Evolutionary conservation across 108 stramenopile species (phyloP).

Genomic region (Fragilaria radians): DNA sequence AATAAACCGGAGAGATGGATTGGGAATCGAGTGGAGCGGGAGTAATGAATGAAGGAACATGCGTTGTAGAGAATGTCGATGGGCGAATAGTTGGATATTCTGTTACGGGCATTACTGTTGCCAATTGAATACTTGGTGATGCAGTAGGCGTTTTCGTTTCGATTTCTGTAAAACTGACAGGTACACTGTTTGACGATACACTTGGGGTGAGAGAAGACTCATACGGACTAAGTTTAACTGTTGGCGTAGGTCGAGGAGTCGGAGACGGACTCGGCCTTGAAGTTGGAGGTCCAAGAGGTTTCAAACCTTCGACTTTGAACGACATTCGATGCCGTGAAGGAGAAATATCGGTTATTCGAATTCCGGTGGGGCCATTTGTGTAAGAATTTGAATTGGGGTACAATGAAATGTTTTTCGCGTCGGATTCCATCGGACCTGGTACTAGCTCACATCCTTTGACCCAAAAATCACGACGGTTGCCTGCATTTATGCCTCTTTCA

Average conservation of each 20-base stretch:
- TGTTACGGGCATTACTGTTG: no score
- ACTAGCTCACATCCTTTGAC: constrained; percentile 1
- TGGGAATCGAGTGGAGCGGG: no score
- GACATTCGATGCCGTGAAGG: constrained; percentile 22
- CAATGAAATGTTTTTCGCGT: not conserved
- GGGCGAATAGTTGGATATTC: no score
- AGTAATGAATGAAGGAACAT: no score
- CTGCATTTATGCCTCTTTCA: constrained; percentile 42
- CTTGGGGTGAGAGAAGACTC: no score
- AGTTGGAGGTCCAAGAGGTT: not conserved
- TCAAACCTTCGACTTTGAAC: constrained; percentile 9
- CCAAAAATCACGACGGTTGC: constrained; percentile 36
- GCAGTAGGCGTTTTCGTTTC: no score
- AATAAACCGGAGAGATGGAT: no score
- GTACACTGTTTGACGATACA: no score
- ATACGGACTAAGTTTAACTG: no score
- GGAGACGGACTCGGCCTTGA: not conserved
- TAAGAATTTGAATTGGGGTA: constrained; percentile 61
- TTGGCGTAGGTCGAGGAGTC: not conserved
- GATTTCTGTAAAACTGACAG: no score
- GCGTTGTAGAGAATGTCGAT: no score
- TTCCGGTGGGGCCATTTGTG: constrained; percentile 30
- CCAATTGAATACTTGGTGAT: no score
- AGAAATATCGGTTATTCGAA: constrained; percentile 25
- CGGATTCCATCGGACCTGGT: constrained; percentile 10